Evolutionary conservation across 768 basidiomycete species (phyloP), one percentile per base, ranked within the genome.

Genomic region (Chalciporus chontae): DNA sequence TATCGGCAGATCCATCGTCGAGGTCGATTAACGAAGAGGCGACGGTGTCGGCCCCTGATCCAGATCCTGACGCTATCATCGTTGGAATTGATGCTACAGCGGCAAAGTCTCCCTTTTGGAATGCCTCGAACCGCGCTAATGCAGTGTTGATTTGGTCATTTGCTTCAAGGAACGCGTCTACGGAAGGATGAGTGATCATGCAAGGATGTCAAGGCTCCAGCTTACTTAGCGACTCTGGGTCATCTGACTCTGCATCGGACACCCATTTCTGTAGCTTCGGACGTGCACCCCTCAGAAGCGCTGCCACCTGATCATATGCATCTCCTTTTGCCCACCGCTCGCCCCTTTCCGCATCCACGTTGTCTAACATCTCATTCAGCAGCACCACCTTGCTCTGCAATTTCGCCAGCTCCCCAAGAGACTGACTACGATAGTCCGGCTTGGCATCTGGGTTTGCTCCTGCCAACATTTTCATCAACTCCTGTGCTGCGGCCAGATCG

Each of bases 241-340:
- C 92, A 36, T 93, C 87, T 3, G 83, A 77, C 60, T 93, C 87
- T 15, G 92, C 93, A 58, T 97, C 93, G 9, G 88, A 90, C 50
- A 98, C 90, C 95, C 96, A 98, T 62, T 93, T 95, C 69, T 99
- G 96, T 40, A 98, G 80, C 72, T 89, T 97, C 0, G 96, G 96
- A 41, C 94, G 79, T 2, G 94, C 94, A 40, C 79, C 78, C 24
- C 73, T 76, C 13, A 96, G 79, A 34, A 95, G 84, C 0, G 81
- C 71, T 0, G 95, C 88, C 2, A 98, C 93, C 85, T 99, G 96
- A 71, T 96, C 90, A 59, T 97, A 99, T 2, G 83, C 94, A 67
- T 99, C 96, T 4, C 96, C 95, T 29, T 79, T 73, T 29, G 82
- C 91, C 59, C 94, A 90, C 51, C 73, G 75, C 70, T 98, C 94